Conservation (phyloP, 2,329 filamentous ascomycete species). For the Exophiala phaeomuriformis region DNA sequence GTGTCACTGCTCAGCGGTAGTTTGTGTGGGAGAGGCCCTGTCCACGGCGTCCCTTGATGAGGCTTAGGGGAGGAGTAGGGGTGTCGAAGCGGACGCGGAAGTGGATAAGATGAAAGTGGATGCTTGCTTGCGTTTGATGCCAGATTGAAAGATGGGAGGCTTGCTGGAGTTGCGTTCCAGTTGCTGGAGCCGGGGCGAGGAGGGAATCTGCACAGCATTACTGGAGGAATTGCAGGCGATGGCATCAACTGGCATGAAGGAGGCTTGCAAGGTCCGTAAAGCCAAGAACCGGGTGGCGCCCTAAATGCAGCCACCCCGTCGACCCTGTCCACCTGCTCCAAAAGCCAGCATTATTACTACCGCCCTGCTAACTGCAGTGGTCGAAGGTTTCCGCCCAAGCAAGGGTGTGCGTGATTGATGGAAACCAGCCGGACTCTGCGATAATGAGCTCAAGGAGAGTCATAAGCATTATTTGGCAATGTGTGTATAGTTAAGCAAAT, state of each 20-base stretch:
- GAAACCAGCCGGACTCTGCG: slow-evolving; percentile 1
- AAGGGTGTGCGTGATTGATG: slow-evolving; percentile 11
- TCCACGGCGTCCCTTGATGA: slow-evolving; percentile 6
- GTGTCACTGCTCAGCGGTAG: not conserved
- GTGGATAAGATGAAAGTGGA: slow-evolving; percentile 7
- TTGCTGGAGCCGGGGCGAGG: not conserved
- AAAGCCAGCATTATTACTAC: too few relatives aligned
- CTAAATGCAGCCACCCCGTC: slow-evolving; percentile 15
- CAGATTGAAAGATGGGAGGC: slow-evolving; percentile 19
- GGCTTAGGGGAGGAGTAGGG: slow-evolving; percentile 15
- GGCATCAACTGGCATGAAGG: not conserved
- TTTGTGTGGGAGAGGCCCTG: not conserved
- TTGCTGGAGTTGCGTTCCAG: not conserved
- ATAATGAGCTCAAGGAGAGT: too few relatives aligned
- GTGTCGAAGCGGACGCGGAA: slow-evolving; percentile 13
- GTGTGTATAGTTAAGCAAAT: too few relatives aligned
- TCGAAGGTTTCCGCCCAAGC: slow-evolving; percentile 3
- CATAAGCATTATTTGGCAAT: too few relatives aligned
- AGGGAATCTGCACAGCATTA: not conserved
- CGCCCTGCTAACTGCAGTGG: not conserved
- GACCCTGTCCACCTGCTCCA: not conserved
- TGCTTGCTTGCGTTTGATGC: slow-evolving; percentile 11
- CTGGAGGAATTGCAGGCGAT: slow-evolving; percentile 1
- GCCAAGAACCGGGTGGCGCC: slow-evolving; percentile 11
- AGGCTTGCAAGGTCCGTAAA: not conserved